Conservation (phyloP, 2,329 filamentous ascomycete genomes). For the Tolypocladium tropicale region DNA sequence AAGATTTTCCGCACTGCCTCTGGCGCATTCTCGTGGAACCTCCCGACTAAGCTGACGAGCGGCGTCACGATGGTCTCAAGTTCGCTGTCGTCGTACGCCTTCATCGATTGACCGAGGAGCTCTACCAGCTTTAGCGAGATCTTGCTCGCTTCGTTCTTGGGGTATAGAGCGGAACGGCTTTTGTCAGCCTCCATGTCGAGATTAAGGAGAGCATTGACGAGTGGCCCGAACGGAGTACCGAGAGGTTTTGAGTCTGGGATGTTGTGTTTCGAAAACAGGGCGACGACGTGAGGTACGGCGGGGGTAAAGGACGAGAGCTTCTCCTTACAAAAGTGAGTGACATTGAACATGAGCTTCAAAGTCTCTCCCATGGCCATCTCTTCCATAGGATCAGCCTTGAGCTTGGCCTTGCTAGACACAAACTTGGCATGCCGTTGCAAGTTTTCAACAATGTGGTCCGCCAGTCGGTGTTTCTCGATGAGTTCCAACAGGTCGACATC, state of each 20-base stretch:
- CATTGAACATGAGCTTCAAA: constrained; percentile 80
- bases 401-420: constrained; percentile 17
- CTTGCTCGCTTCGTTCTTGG: constrained; percentile 46
- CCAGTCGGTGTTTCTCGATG: constrained; percentile 30
- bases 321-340: constrained; percentile 63
- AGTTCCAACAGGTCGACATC: constrained; percentile 38
- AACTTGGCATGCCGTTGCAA: constrained; percentile 57
- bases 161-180: constrained; percentile 51
- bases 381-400: constrained; percentile 47
- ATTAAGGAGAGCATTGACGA: constrained; percentile 76
- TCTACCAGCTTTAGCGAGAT: constrained; percentile 57
- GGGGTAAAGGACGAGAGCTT: constrained; percentile 52
- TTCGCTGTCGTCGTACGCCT: constrained; percentile 53
- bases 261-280: constrained; percentile 52
- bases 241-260: constrained; percentile 55
- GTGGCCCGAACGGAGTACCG: constrained; percentile 57
- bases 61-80: constrained; percentile 64
- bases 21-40: constrained; percentile 60
- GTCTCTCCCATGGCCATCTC: constrained; percentile 76
- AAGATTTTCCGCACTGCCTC: constrained; percentile 50
- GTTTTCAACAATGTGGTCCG: constrained; percentile 55
- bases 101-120: constrained; percentile 58
- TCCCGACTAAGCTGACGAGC: constrained; percentile 62
- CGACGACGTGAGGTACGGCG: constrained; percentile 59
- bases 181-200: constrained; percentile 55